phyloP scores from a whole-genome alignment of 768 basidiomycete species.

The Pleurotus salmoneostramineus region DNA sequence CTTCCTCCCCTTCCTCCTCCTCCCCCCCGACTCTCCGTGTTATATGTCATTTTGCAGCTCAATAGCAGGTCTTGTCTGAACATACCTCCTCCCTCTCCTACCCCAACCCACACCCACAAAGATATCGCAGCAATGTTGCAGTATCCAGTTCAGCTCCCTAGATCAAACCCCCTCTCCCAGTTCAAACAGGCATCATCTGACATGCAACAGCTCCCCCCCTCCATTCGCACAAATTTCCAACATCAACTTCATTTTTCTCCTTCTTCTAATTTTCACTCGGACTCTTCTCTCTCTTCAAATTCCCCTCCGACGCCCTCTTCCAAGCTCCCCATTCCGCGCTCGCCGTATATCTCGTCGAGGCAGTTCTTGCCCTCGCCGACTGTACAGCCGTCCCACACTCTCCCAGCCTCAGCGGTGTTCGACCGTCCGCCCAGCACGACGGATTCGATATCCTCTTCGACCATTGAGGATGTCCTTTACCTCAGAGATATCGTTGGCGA shows the following conservation, averaged over 20 bases:
- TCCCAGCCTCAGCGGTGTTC: conserved; percentile 21
- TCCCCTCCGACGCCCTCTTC: conserved; percentile 26
- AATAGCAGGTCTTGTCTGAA: conserved; percentile 62
- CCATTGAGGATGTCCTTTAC: conserved; percentile 58
- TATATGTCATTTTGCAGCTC: conserved; percentile 34
- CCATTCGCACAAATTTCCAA: neutral
- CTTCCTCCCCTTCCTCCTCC: conserved; percentile 9
- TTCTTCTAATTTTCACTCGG: conserved; percentile 19
- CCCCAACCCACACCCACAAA: too few relatives aligned
- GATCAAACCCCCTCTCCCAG: conserved; percentile 23
- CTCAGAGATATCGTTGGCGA: conserved; percentile 75
- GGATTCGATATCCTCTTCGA: conserved; percentile 32
- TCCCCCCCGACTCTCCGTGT: conserved; percentile 25
- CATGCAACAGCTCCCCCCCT: neutral
- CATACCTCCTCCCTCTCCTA: conserved; percentile 21
- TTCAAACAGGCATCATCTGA: conserved; percentile 16
- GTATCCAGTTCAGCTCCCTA: conserved; percentile 41
- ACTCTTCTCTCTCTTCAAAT: conserved; percentile 13
- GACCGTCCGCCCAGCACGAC: conserved; percentile 24
- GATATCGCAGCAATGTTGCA: conserved; percentile 46
- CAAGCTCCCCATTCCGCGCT: conserved; percentile 25
- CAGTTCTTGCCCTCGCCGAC: conserved; percentile 24
- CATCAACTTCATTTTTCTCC: conserved; percentile 7
- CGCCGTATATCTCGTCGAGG: conserved; percentile 35
- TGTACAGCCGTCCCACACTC: conserved; percentile 20